Evolutionary conservation across 768 basidiomycete genomes (phyloP).

Genomic region (Xanthoconium stramineum): DNA sequence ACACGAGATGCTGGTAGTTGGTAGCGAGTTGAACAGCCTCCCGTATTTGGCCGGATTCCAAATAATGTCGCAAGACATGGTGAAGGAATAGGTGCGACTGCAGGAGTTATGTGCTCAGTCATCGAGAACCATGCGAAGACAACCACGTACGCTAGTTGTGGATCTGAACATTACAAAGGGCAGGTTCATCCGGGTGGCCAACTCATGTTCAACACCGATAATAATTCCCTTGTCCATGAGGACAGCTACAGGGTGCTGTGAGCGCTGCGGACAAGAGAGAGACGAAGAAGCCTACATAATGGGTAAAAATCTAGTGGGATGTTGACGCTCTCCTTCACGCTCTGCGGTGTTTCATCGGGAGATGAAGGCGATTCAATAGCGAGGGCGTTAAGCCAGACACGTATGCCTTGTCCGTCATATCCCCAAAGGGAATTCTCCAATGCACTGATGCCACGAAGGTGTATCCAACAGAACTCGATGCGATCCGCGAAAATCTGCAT

Average conservation of each 20-base stretch:
- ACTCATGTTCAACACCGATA: slow-evolving; percentile 92
- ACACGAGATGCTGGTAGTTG: slow-evolving; percentile 85
- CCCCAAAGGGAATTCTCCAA: slow-evolving; percentile 98
- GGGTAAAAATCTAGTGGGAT: slow-evolving; percentile 95
- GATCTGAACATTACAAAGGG: slow-evolving; percentile 92
- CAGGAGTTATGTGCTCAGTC: not conserved
- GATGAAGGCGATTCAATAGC: slow-evolving; percentile 68
- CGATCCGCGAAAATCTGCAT: slow-evolving; percentile 95
- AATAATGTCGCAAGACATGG: slow-evolving; percentile 81
- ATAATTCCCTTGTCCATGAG: slow-evolving; percentile 99
- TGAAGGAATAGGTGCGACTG: slow-evolving; percentile 94
- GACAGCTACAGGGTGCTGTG: slow-evolving; percentile 56
- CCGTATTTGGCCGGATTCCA: slow-evolving; percentile 56
- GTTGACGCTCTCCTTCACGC: slow-evolving; percentile 90
- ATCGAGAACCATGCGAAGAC: not conserved
- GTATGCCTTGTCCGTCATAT: slow-evolving; percentile 84
- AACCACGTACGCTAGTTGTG: slow-evolving; percentile 71
- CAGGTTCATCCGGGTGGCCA: slow-evolving; percentile 66
- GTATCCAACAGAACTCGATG: slow-evolving; percentile 99
- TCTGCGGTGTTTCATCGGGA: slow-evolving; percentile 36
- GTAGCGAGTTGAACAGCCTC: slow-evolving; percentile 86
- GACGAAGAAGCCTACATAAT: slow-evolving; percentile 58
- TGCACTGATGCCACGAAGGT: slow-evolving; percentile 87
- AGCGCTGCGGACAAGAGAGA: not conserved
- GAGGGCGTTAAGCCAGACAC: slow-evolving; percentile 95